Base-by-base conservation (phyloP, 2,329 filamentous ascomycete genomes). In the Lachnellula hyalina region DNA sequence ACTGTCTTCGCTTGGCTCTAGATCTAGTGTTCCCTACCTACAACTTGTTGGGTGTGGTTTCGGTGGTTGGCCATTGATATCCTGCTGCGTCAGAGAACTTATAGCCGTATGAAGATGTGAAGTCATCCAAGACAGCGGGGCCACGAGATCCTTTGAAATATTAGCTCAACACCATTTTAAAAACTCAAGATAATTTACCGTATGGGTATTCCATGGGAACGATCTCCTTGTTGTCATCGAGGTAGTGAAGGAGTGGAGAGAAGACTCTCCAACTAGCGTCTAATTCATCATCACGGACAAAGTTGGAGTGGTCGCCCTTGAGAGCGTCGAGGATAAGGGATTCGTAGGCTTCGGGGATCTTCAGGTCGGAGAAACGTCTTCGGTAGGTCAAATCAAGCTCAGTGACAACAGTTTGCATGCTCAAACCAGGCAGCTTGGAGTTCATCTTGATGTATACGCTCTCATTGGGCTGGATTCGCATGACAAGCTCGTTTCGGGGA, bases 381-480 rank as follows among this genome's bases (percentile, higher is more conserved):
- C 95, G 86, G 81, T 99, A 99, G 61, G 95, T 99, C 65, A 99
- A 84, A 71, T 99, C 94, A 57, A 99, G 88, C 78, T 99, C 94
- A 57, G 94, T 99, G 66, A 96, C 90, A 40, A 97, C 94, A 12
- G 94, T 99, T 81, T 99, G 94, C 92, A 97, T 99, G 79, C 91
- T 97, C 68, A 99, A 80, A 67, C 94, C 94, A 19, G 94, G 95
- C 56, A 99, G 81, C 82, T 99, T 99, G 32, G 93, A 97, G 86
- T 99, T 99, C 94, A 99, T 99, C 85, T 99, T 99, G 75, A 97
- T 96, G 78, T 99, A 99, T 64, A 99, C 92, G 71, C 90, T 96
- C 82, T 99, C 94, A 78, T 99, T 99, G 67, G 94, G 94, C 79
- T 99, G 94, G 63, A 99, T 96, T 65, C 94, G 92, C 79, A 99